Conservation (phyloP, 2,329 filamentous ascomycete genomes). For the Penicillium sp. region DNA sequence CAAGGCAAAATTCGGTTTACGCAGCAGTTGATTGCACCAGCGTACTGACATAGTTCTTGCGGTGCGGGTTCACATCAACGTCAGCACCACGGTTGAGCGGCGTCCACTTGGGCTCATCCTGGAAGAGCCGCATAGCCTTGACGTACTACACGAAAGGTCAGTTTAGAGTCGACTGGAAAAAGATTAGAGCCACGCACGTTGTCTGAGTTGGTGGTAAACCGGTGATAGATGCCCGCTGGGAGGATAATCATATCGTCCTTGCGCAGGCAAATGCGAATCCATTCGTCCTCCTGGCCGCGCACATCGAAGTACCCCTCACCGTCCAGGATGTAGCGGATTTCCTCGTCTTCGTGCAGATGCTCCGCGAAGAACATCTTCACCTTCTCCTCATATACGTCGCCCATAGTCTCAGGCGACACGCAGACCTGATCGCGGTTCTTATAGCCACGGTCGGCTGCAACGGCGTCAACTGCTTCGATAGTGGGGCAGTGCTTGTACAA, state of each 20-base stretch:
- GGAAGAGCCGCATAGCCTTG: constrained; percentile 92
- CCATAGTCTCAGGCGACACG: constrained; percentile 80
- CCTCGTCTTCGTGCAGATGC: constrained; percentile 96
- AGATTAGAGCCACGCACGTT: constrained; percentile 59
- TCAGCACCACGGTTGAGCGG: constrained; percentile 74
- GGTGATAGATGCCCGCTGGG: constrained; percentile 91
- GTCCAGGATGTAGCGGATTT: constrained; percentile 89
- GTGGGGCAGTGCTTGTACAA: constrained; percentile 65
- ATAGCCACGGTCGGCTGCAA: constrained; percentile 73
- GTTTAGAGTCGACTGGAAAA: background rate
- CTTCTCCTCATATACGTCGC: constrained; percentile 82
- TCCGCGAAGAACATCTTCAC: constrained; percentile 91
- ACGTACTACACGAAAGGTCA: constrained; percentile 62
- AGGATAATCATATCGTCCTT: constrained; percentile 89
- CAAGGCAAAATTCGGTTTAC: constrained; percentile 17
- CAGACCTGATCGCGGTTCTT: constrained; percentile 92
- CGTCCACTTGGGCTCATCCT: constrained; percentile 98
- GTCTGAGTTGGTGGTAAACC: constrained; percentile 86
- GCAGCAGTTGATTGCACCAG: constrained; percentile 22
- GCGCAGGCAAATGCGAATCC: constrained; percentile 78
- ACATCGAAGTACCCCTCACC: constrained; percentile 94
- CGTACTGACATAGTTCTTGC: constrained; percentile 66
- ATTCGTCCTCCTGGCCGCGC: constrained; percentile 71
- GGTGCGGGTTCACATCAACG: constrained; percentile 70
- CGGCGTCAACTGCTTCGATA: constrained; percentile 61